Conservation (phyloP, 352 stramenopile genomes). For the Salisapilia sapeloensis region DNA sequence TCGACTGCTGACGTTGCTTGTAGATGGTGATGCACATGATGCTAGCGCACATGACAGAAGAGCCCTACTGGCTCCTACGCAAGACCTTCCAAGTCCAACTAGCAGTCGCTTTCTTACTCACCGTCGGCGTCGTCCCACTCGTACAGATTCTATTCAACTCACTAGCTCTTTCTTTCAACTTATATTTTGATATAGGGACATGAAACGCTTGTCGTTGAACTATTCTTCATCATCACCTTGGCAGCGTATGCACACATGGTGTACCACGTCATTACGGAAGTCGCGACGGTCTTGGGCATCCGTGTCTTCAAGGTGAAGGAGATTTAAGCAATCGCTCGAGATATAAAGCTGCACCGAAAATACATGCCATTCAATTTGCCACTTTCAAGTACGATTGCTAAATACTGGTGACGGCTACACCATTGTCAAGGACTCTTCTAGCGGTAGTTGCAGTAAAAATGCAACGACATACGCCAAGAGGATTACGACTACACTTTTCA, state of each 20-base stretch:
- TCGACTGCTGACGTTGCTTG: not conserved
- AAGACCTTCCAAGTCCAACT: constrained; percentile 66
- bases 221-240: constrained; percentile 64
- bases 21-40: constrained; percentile 86
- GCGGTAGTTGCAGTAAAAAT: too few species aligned
- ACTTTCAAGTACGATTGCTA: too few species aligned
- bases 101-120: constrained; percentile 37
- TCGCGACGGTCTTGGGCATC: constrained; percentile 59
- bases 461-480: too few species aligned
- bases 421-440: too few species aligned
- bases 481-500: too few species aligned
- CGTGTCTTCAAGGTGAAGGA: constrained; percentile 75
- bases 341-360: not conserved
- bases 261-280: constrained; percentile 58
- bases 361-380: too few species aligned
- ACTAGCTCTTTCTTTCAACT: not conserved
- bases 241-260: constrained; percentile 69
- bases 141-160: constrained; percentile 13
- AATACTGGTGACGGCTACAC: too few species aligned
- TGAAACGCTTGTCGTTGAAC: constrained; percentile 47
- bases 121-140: constrained; percentile 54
- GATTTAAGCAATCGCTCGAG: constrained; percentile 7
- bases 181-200: constrained; percentile 14
- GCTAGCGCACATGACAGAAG: constrained; percentile 75
- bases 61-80: constrained; percentile 69